Evolutionary conservation across 2,329 filamentous ascomycete species (phyloP).

Genomic region (Phyllosticta citriasiana): DNA sequence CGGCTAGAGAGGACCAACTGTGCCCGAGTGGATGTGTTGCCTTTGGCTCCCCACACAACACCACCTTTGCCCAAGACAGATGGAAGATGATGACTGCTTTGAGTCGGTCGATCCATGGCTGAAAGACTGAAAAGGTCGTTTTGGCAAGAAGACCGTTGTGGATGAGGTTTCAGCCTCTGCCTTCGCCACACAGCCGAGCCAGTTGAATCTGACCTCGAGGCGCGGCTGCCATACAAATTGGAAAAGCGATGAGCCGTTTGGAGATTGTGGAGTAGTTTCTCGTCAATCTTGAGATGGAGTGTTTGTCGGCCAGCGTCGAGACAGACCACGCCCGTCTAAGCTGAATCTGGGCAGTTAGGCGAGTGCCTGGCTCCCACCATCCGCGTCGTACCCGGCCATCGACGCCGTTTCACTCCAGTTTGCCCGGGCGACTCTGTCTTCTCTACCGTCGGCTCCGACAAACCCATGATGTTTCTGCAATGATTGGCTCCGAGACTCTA

Average conservation of each 20-base stretch:
- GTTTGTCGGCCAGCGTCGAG: not conserved
- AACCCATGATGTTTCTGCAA: not conserved
- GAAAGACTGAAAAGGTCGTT: slow-evolving; percentile 4
- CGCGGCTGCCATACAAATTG: not conserved
- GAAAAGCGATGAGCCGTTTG: not conserved
- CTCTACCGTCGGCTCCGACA: not conserved
- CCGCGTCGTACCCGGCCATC: slow-evolving; percentile 3
- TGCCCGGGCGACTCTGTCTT: not conserved
- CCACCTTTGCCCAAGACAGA: not conserved
- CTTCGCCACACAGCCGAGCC: not conserved
- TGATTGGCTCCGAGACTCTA: not conserved
- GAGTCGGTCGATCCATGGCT: not conserved
- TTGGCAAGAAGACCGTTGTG: not conserved
- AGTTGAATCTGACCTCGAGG: slow-evolving; percentile 1
- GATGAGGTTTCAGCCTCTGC: slow-evolving; percentile 1
- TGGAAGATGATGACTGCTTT: not conserved
- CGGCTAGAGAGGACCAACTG: not conserved
- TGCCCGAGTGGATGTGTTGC: not conserved
- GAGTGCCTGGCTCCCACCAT: not conserved
- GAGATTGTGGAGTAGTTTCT: not conserved
- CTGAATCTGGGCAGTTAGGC: not conserved
- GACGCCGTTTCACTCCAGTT: not conserved
- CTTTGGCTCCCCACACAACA: not conserved
- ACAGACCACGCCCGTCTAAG: not conserved
- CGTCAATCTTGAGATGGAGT: not conserved